Base-by-base conservation (phyloP, 1,284 basidiomycete genomes). In the Sanguinoderma infundibulare region DNA sequence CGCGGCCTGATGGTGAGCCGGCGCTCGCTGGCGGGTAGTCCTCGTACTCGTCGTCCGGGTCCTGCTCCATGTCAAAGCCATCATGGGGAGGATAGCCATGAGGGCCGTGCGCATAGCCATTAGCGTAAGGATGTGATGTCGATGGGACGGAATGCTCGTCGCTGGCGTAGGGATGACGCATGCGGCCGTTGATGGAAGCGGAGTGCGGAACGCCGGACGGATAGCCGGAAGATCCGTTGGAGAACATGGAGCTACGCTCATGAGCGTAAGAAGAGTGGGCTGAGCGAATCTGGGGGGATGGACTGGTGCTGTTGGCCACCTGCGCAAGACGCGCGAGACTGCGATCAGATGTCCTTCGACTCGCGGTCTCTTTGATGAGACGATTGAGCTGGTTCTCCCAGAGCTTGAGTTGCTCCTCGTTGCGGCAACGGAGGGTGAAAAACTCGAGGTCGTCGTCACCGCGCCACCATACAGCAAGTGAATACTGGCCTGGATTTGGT, bases 331-430 rank as follows among this genome's bases (percentile, higher is more conserved):
- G 79, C 42, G 80, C 77, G 51, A 79, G 68, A 57, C 74, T 78
- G 51, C 89, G 83, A 58, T 91, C 89, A 1, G 85, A 84, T 7
- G 82, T 85, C 67, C 90, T 83, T 51, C 87, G 81, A 64, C 79
- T 81, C 55, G 87, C 84, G 49, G 87, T 80, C 75, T 89, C 83
- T 67, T 86, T 88, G 70, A 98, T 95, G 30, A 98, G 83, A 60
- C 92, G 90, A 74, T 90, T 94, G 68, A 99, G 91, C 64, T 91
- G 89, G 20, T 86, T 83, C 71, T 97, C 92, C 97, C 98, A 99
- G 70, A 94, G 91, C 59, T 87, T 87, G 72, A 98, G 86, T 73
- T 96, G 94, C 71, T 98, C 97, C 73, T 98, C 95, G 26, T 90
- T 90, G 57, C 94, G 87, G 75, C 97, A 98, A 57, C 94, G 91